phyloP scores from a whole-genome alignment of 371 early-diverging fungal genomes.

The Syncephalastrum racemosum region DNA sequence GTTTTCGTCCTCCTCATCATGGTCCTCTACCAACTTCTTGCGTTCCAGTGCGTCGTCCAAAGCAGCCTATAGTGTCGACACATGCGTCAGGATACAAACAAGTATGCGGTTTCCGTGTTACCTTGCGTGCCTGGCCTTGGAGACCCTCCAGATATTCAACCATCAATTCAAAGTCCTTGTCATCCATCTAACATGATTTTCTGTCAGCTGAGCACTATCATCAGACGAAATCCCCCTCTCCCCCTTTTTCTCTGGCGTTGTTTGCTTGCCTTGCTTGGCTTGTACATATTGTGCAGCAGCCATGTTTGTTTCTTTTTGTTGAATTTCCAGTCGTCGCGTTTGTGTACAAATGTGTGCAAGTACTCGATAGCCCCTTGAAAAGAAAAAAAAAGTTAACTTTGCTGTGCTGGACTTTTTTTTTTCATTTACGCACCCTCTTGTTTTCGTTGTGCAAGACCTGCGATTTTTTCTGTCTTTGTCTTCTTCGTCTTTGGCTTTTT shows the following conservation, averaged over 20 bases:
- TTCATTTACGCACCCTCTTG: conserved; percentile 1
- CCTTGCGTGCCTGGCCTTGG: conserved; percentile 41
- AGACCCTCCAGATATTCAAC: conserved; percentile 39
- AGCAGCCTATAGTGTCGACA: too few relatives aligned
- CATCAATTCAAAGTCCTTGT: conserved; percentile 34
- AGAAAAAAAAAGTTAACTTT: neutral
- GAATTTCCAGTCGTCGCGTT: conserved; percentile 57
- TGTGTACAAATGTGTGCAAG: conserved; percentile 28
- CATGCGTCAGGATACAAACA: too few relatives aligned
- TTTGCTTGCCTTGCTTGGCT: conserved; percentile 5
- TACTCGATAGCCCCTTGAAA: conserved; percentile 29
- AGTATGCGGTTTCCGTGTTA: conserved; percentile 15
- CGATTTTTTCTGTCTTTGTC: conserved; percentile 4
- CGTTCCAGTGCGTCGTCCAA: too few relatives aligned
- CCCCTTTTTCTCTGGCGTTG: conserved; percentile 4
- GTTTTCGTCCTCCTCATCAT: neutral
- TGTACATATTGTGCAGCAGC: conserved; percentile 59
- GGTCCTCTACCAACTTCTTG: too few relatives aligned
- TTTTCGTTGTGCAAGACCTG: conserved; percentile 12
- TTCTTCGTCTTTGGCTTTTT: too few relatives aligned
- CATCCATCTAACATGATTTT: conserved; percentile 17
- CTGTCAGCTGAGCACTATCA: neutral
- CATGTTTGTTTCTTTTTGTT: conserved; percentile 64
- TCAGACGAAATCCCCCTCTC: conserved; percentile 12
- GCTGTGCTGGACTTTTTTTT: conserved; percentile 14